Base-by-base conservation (phyloP, 495 filamentous ascomycete species). In the Amorphotheca resinae region DNA sequence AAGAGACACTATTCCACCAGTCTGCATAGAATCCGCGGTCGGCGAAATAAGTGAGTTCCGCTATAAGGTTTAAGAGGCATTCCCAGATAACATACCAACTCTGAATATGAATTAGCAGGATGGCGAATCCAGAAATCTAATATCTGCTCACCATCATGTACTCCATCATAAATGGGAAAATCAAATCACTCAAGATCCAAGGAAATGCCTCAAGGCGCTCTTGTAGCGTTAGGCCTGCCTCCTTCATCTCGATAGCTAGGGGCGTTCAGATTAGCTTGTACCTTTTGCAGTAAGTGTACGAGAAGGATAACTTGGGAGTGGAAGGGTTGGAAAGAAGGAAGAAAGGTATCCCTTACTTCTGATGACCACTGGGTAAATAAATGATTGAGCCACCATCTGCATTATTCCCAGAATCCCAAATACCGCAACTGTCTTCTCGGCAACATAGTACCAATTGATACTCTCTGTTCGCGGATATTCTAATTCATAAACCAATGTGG, bases 31-130 rank as follows among this genome's bases (percentile, higher is more conserved):
- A 86, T 35, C 73, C 73, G 34, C 82, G 75, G 56, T 86, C 82
- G n/a, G 81, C 80, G 54, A 85, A 87, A 28, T 62, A 59, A 1
- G 79, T 84, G 40, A 87, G 55, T 55, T 87, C 82, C 3, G 79
- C 82, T 3, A 85, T 58, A 28, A 82, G 70, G 62, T 87, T 86
- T 39, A 86, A 73, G 38, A 84, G 72, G 38, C 78, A 79, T 62
- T 86, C 82, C 82, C 82, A 87, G 53, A 87, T 84, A 20, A 87
- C 68, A 54, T 84, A 86, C 75, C 76, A 82, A 15, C 68, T 59
- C 41, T 65, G 39, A 40, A 23, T n/a, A 28, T 33, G 11, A 28
- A 48, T 46, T 33, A 14, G 17, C 31, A 20, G 34, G 3, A 40
- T n/a, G n/a, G n/a, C 25, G 22, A 30, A 33, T 14, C n/a, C 17